Evolutionary conservation across 2,329 filamentous ascomycete species (phyloP), one percentile per base, ranked within the genome.

Genomic region (Lasiodiplodia sp.): DNA sequence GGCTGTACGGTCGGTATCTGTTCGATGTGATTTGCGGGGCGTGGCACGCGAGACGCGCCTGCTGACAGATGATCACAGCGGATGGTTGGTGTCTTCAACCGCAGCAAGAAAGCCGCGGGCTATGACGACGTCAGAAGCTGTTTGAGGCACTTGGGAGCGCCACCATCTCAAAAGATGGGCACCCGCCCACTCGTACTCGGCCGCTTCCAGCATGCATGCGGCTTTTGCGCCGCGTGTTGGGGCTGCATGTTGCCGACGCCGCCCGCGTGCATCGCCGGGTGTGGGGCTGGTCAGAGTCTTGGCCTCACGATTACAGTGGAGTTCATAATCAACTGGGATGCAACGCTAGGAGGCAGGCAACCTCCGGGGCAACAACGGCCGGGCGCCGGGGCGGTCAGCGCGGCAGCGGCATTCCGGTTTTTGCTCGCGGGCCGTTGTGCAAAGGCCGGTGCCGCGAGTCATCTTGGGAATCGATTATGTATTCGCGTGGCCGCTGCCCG

Each of bases 261-360:
- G 23, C 60, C 52, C 40, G 37, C 55, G 18, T 25, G 14, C 23
- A 28, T 14, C 58, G 8, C 31, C 31, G 6, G 31, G 31, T 34
- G 31, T 34, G 11, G 58, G 23, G 47, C 38, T 28, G 12, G 16
- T 62, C 37, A 2, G 25, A 31, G 40, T 21, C 60, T 64, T 64
- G 60, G 60, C 60, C 44, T 64, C 60, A 18, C 18, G n/a, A 52
- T 62, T 64, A 64, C 44, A 64, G 60, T 64, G 60, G 60, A 64
- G 60, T 11, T 10, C n/a, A 12, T 28, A 44, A 58, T n/a, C 53
- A 56, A 34, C 18, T 25, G 52, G 23, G 37, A 44, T 44, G 31
- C 34, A 21, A 40, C 49, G 63, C 63, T 55, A 66, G 63, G 37
- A 66, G 63, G 37, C 51, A 65, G 63, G 63, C 63, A 65, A 38